Evolutionary conservation across 2,329 filamentous ascomycete species (phyloP).

Genomic region (Trichoderma sp.): DNA sequence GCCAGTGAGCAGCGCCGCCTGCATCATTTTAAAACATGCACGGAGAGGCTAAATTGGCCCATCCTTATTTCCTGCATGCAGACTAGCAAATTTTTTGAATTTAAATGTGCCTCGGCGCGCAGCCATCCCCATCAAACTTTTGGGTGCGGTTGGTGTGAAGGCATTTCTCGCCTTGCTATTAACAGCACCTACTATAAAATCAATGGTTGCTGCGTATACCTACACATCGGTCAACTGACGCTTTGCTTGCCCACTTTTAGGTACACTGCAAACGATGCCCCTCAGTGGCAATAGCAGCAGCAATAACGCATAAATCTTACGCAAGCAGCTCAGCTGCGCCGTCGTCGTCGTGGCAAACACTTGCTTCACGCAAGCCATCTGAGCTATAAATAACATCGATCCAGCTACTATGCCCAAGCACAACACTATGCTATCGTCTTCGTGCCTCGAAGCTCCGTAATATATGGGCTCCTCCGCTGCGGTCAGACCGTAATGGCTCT

Average conservation of each 20-base stretch:
- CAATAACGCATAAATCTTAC: background rate
- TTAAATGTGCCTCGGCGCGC: background rate
- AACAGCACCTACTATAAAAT: background rate
- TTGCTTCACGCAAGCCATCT: background rate
- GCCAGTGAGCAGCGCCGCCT: constrained; percentile 1
- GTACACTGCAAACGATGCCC: background rate
- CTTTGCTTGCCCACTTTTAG: background rate
- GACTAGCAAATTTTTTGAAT: background rate
- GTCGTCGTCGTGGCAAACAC: constrained; percentile 21
- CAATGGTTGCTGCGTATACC: background rate
- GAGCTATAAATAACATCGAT: constrained; percentile 15
- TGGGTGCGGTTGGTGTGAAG: too few species aligned
- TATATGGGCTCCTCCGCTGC: background rate
- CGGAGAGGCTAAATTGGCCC: constrained; percentile 16
- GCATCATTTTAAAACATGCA: constrained; percentile 27
- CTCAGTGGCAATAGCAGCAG: background rate
- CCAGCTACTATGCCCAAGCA: background rate
- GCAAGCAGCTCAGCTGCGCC: constrained; percentile 22
- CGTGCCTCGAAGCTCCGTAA: background rate
- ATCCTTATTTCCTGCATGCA: constrained; percentile 24
- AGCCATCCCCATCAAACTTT: background rate
- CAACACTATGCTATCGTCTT: background rate
- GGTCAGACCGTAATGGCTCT: background rate
- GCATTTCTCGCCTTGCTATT: background rate
- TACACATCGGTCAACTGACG: background rate